Conservation (phyloP, 345 rosid species). For the Reutealis trisperma region DNA sequence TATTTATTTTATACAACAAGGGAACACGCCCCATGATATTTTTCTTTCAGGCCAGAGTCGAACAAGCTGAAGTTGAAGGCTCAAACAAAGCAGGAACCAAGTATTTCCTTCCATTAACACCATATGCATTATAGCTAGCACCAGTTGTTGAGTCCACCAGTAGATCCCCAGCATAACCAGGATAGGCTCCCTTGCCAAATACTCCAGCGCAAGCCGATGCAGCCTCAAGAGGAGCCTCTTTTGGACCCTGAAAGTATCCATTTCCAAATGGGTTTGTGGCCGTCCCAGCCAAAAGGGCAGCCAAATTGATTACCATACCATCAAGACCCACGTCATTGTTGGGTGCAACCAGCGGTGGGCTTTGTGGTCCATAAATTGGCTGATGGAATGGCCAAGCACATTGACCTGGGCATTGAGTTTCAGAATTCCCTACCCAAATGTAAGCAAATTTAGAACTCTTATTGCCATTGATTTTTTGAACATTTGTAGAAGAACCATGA, state of each 20-base stretch:
- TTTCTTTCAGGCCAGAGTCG: slow-evolving; percentile 10
- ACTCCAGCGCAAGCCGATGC: slow-evolving; percentile 35
- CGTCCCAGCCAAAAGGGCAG: slow-evolving; percentile 33
- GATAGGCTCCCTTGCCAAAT: slow-evolving; percentile 31
- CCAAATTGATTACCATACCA: slow-evolving; percentile 30
- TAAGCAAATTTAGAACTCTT: slow-evolving; percentile 23
- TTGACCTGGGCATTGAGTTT: slow-evolving; percentile 34
- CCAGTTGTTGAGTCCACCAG: slow-evolving; percentile 27
- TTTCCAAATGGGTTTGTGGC: slow-evolving; percentile 34
- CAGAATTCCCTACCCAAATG: slow-evolving; percentile 39
- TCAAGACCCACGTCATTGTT: slow-evolving; percentile 35
- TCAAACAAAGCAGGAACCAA: slow-evolving; percentile 34
- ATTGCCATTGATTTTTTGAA: slow-evolving; percentile 2
- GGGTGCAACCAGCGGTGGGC: slow-evolving; percentile 22
- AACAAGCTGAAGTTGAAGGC: slow-evolving; percentile 27
- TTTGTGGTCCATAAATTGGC: slow-evolving; percentile 35
- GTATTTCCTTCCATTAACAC: slow-evolving; percentile 32
- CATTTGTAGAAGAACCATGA: slow-evolving; percentile 17
- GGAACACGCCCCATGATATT: background rate
- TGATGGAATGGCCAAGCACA: slow-evolving; percentile 41
- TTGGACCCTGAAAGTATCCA: slow-evolving; percentile 35
- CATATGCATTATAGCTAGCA: slow-evolving; percentile 33
- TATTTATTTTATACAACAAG: too few relatives aligned
- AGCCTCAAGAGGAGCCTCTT: slow-evolving; percentile 34
- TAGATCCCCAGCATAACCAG: slow-evolving; percentile 33